Percentiles rank a stretch among this genome's conserved stretches.
Evolutionary conservation across 2,329 filamentous ascomycete species (phyloP).

Genomic region (Lomentospora prolificans): DNA sequence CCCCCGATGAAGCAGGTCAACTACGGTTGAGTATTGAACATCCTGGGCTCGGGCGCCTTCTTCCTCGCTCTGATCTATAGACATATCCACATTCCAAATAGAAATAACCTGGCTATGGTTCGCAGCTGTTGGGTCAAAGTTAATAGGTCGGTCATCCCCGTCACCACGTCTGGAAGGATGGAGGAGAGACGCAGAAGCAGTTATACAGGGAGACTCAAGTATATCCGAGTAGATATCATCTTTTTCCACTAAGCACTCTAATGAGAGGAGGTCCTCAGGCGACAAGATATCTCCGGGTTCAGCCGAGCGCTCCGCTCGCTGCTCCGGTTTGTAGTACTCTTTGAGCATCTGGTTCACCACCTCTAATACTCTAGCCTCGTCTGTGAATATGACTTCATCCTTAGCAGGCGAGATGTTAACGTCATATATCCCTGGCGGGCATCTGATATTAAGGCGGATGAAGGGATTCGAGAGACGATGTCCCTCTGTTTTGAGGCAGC

Average conservation of each 20-base stretch:
- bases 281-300: neutral
- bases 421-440: slow-evolving; percentile 56
- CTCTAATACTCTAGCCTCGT: slow-evolving; percentile 36
- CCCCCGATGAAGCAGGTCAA: slow-evolving; percentile 3
- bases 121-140: too few species aligned
- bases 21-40: neutral
- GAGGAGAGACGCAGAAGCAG: neutral
- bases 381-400: slow-evolving; percentile 58
- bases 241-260: neutral
- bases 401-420: slow-evolving; percentile 63
- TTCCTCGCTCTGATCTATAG: neutral
- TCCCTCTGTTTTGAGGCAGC: slow-evolving; percentile 15
- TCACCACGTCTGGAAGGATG: neutral
- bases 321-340: slow-evolving; percentile 23
- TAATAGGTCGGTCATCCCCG: too few species aligned
- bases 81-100: slow-evolving; percentile 3
- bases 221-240: neutral
- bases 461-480: slow-evolving; percentile 42
- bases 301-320: neutral
- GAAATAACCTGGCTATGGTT: neutral
- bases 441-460: slow-evolving; percentile 53
- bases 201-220: neutral
- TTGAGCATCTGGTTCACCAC: slow-evolving; percentile 35
- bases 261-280: neutral
- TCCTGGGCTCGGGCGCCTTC: neutral